Evolutionary conservation across 2,329 filamentous ascomycete species (phyloP).

Genomic region (Ceratocystis destructans): DNA sequence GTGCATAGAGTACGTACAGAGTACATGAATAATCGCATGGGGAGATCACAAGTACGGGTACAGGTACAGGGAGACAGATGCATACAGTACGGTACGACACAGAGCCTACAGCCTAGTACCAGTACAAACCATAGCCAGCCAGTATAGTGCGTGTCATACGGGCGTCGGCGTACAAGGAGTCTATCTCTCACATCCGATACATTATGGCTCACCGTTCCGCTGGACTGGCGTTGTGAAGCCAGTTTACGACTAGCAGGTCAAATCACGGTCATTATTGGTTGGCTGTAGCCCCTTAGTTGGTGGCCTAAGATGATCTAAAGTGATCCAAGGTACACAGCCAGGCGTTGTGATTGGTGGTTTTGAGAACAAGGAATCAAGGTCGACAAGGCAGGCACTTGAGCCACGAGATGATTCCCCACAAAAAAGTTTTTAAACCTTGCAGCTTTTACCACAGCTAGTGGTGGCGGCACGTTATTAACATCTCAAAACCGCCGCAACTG

Average conservation of each 20-base stretch:
- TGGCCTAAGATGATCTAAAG: not conserved
- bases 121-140: not conserved
- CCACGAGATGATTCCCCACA: constrained; percentile 11
- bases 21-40: not conserved
- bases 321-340: not conserved
- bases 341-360: not conserved
- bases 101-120: not conserved
- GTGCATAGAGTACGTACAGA: not conserved
- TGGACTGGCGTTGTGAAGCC: no score
- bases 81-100: no score
- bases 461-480: not conserved
- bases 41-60: not conserved
- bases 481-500: not conserved
- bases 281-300: not conserved
- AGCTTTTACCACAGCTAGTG: not conserved
- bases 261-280: not conserved
- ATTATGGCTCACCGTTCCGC: not conserved
- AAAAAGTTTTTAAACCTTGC: constrained; percentile 10
- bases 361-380: not conserved
- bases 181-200: not conserved
- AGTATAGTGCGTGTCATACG: not conserved
- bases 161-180: not conserved
- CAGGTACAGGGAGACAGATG: not conserved
- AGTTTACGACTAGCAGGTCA: not conserved
- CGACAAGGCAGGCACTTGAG: constrained; percentile 6